These are phyloP conservation scores for Celoporthe dispersa DNA, from an alignment of 2,329 filamentous ascomycete genomes.

Conservation along the genomic window DNA sequence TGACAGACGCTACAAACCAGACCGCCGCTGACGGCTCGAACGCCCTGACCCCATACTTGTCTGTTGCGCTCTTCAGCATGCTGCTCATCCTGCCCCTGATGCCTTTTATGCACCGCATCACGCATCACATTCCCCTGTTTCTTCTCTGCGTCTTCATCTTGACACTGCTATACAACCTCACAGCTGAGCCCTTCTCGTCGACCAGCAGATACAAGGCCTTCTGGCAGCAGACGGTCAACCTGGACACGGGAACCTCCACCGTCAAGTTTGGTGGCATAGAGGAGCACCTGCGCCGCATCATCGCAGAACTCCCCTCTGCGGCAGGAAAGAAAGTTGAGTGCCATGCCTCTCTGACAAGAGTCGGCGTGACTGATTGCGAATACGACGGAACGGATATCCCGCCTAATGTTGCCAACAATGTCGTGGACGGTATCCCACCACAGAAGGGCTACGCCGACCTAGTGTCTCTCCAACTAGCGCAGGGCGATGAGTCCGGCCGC, in stretches of 20 bases:
- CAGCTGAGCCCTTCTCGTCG: constrained; percentile 85
- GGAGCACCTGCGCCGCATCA: constrained; percentile 68
- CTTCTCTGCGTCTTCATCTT: constrained; percentile 73
- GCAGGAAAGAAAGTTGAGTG: constrained; percentile 65
- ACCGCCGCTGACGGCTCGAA: constrained; percentile 83
- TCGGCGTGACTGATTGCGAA: constrained; percentile 64
- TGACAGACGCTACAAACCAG: constrained; percentile 75
- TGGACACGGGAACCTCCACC: constrained; percentile 71
- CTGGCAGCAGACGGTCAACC: constrained; percentile 81
- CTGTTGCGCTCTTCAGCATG: constrained; percentile 69
- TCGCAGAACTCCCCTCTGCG: constrained; percentile 72
- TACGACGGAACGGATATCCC: constrained; percentile 67
- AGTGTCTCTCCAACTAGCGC: constrained; percentile 67
- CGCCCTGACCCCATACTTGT: constrained; percentile 71
- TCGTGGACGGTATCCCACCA: constrained; percentile 45
- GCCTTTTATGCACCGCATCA: constrained; percentile 86
- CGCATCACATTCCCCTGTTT: constrained; percentile 79
- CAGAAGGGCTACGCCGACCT: constrained; percentile 57
- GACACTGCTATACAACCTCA: constrained; percentile 83
- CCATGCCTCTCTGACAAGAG: constrained; percentile 47
- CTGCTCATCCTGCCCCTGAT: constrained; percentile 75
- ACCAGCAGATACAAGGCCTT: constrained; percentile 82
- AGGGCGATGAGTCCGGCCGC: constrained; percentile 39
- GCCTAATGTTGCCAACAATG: constrained; percentile 64
- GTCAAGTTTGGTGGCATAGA: constrained; percentile 72